Conservation (phyloP, 1,284 basidiomycete genomes). For the Trametes pubescens region DNA sequence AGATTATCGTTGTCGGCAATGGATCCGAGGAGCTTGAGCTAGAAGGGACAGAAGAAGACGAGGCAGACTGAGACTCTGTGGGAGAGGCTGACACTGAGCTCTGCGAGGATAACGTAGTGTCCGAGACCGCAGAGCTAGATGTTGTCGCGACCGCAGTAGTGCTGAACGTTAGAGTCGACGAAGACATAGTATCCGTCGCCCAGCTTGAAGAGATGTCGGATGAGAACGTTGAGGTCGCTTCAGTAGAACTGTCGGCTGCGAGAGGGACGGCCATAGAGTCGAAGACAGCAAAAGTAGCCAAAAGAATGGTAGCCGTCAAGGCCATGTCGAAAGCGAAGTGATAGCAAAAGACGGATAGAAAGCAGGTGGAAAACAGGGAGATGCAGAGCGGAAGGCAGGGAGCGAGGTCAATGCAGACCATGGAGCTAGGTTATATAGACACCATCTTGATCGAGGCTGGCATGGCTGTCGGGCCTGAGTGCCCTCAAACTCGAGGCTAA, state of each 20-base stretch:
- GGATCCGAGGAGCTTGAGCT: not conserved
- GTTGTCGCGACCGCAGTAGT: slow-evolving; percentile 22
- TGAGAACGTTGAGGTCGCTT: slow-evolving; percentile 1
- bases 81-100: slow-evolving; percentile 17
- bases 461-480: not conserved
- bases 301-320: slow-evolving; percentile 35
- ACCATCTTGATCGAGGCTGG: slow-evolving; percentile 12
- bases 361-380: slow-evolving; percentile 3
- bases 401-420: not conserved
- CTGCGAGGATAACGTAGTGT: slow-evolving; percentile 9
- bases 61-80: slow-evolving; percentile 3
- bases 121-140: slow-evolving; percentile 4
- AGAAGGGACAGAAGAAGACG: not conserved
- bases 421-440: not conserved
- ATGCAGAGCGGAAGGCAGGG: slow-evolving; percentile 10
- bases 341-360: slow-evolving; percentile 5
- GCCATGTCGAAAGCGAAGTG: slow-evolving; percentile 33
- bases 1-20: slow-evolving; percentile 15
- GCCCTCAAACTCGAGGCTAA: not conserved
- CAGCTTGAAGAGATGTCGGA: slow-evolving; percentile 22
- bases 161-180: slow-evolving; percentile 27
- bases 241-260: slow-evolving; percentile 21
- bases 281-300: slow-evolving; percentile 27
- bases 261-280: slow-evolving; percentile 30
- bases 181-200: slow-evolving; percentile 32